phyloP scores from a whole-genome alignment of 2,329 filamentous ascomycete genomes.

The Trichophyton benhamiae region DNA sequence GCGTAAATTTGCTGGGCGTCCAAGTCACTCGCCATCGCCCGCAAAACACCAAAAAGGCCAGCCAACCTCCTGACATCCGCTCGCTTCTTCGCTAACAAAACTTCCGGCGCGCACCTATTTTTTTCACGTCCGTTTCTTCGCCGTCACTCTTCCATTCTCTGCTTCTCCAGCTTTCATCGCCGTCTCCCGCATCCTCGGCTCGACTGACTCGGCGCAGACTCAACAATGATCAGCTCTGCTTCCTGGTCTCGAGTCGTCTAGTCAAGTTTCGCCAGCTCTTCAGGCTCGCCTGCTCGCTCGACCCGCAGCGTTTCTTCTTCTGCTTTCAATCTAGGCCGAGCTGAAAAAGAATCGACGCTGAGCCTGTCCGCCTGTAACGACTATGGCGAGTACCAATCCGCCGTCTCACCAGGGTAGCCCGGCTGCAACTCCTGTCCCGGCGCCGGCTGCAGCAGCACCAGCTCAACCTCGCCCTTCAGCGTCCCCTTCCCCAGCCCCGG shows the following conservation, averaged over 20 bases:
- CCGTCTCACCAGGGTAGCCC: conserved; percentile 7
- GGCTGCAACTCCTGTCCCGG: neutral
- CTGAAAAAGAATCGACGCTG: neutral
- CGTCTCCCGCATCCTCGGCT: neutral
- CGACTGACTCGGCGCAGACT: too few species aligned
- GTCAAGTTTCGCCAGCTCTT: neutral
- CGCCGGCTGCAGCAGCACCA: neutral
- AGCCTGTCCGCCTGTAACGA: neutral
- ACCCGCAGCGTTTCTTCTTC: neutral
- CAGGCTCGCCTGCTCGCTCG: neutral
- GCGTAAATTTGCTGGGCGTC: neutral
- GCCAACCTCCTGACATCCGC: neutral
- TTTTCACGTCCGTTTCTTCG: neutral
- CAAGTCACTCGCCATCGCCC: neutral
- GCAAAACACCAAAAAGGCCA: neutral
- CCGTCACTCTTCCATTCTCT: neutral
- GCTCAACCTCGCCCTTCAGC: neutral
- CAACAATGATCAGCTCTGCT: neutral
- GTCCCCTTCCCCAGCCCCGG: conserved; percentile 11
- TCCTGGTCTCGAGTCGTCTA: neutral
- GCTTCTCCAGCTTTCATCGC: neutral
- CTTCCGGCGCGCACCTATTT: neutral
- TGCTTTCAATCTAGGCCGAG: neutral
- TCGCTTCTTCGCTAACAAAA: neutral
- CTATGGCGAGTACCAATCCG: conserved; percentile 8